A percentile compares a stretch with the other conserved stretches of the same genome.
Evolutionary conservation across 2,329 filamentous ascomycete species (phyloP).

Genomic region (Aspergillus arachidicola): DNA sequence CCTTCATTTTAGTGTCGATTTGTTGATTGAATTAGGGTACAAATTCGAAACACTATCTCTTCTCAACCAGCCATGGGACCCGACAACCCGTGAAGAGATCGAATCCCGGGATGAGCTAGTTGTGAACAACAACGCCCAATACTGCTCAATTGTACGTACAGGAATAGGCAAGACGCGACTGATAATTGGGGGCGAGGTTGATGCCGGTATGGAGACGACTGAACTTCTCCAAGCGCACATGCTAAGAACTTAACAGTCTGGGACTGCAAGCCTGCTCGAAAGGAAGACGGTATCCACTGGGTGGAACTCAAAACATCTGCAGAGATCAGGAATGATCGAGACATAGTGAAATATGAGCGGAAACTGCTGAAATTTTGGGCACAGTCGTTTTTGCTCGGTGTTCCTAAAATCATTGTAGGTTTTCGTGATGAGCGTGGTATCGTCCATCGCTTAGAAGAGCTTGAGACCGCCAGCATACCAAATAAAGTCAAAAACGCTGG

Average conservation of each 20-base stretch:
- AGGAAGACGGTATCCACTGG: constrained; percentile 77
- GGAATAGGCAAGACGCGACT: constrained; percentile 76
- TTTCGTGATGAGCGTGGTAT: constrained; percentile 76
- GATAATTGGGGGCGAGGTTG: constrained; percentile 89
- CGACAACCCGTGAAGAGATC: constrained; percentile 73
- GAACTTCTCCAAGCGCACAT: background rate
- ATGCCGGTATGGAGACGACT: constrained; percentile 64
- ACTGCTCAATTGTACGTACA: constrained; percentile 91
- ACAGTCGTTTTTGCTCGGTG: constrained; percentile 90
- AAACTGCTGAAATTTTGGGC: constrained; percentile 97
- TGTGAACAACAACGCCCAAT: constrained; percentile 90
- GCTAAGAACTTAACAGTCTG: constrained; percentile 60
- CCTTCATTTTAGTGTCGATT: background rate
- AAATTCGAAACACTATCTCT: constrained; percentile 91
- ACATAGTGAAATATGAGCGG: constrained; percentile 76
- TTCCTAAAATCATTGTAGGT: constrained; percentile 88
- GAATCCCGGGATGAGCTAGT: constrained; percentile 70
- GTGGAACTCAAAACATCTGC: constrained; percentile 92
- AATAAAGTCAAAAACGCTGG: constrained; percentile 69
- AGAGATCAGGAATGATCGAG: constrained; percentile 67
- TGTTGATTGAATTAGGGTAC: constrained; percentile 64
- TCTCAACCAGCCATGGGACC: constrained; percentile 72
- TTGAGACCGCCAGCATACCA: constrained; percentile 79
- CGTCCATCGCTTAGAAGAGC: constrained; percentile 72
- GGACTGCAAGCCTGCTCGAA: constrained; percentile 73